These are phyloP conservation scores for Tulasnella calospora DNA, from an alignment of 768 basidiomycete genomes.

Conservation along the genomic window DNA sequence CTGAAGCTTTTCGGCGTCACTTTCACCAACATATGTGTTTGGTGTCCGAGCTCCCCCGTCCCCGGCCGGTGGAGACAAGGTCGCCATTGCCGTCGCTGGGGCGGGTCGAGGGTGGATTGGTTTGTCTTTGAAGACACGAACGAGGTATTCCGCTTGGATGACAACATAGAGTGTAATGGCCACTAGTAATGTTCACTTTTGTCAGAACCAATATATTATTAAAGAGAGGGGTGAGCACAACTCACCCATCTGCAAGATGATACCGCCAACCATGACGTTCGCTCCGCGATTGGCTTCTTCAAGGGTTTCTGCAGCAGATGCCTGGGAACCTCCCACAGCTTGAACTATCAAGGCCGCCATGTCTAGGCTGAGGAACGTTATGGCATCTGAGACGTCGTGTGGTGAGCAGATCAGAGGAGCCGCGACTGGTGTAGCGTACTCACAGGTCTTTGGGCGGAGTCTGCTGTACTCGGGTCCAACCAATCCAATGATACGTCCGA, in stretches of 20 bases:
- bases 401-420: not conserved
- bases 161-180: constrained; percentile 25
- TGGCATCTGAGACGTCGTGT: constrained; percentile 10
- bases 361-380: constrained; percentile 17
- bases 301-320: constrained; percentile 15
- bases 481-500: constrained; percentile 15
- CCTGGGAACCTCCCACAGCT: constrained; percentile 14
- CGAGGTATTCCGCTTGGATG: constrained; percentile 18
- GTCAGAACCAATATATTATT: not conserved
- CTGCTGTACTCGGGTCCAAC: constrained; percentile 23
- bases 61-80: not conserved
- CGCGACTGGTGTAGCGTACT: not conserved
- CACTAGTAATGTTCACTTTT: not conserved
- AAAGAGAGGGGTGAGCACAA: not conserved
- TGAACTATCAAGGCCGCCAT: constrained; percentile 17
- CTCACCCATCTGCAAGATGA: constrained; percentile 28
- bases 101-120: constrained; percentile 13
- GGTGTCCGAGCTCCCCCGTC: not conserved
- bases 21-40: not conserved
- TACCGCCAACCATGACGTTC: constrained; percentile 20
- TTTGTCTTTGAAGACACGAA: constrained; percentile 12
- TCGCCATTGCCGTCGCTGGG: not conserved
- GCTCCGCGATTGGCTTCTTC: constrained; percentile 15
- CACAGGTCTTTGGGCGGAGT: constrained; percentile 21
- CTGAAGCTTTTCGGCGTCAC: not conserved